These are phyloP conservation scores for Epichloe sibirici DNA, from an alignment of 2,329 filamentous ascomycete species.

Conservation along the genomic window DNA sequence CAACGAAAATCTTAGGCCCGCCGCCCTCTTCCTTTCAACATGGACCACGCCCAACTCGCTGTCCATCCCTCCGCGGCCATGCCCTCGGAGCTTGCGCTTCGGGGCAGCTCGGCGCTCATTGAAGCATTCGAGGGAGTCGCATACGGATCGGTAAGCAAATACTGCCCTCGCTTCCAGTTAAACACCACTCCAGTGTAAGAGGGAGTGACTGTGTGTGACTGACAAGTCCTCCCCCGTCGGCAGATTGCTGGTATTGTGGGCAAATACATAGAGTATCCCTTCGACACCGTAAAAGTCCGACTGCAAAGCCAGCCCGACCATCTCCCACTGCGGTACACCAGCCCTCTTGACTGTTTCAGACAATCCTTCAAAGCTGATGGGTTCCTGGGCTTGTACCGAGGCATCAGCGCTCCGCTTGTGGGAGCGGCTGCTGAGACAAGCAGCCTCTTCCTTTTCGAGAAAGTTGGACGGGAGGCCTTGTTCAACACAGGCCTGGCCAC, in stretches of 20 bases:
- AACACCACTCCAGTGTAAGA: background rate
- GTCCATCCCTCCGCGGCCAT: constrained; percentile 13
- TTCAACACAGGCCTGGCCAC: constrained; percentile 39
- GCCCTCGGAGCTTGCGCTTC: constrained; percentile 16
- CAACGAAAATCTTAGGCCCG: background rate
- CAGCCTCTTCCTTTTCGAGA: constrained; percentile 85
- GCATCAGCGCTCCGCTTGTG: constrained; percentile 80
- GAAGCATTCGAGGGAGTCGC: constrained; percentile 76
- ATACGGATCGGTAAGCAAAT: constrained; percentile 67
- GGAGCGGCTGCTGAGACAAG: constrained; percentile 89
- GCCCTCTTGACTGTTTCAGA: constrained; percentile 85
- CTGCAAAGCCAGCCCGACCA: constrained; percentile 90
- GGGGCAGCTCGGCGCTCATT: constrained; percentile 30
- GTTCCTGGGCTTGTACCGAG: constrained; percentile 73
- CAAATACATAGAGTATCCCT: constrained; percentile 96
- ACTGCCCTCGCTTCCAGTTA: background rate
- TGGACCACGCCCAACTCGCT: constrained; percentile 20
- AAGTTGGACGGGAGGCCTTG: constrained; percentile 55
- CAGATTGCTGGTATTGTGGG: constrained; percentile 75
- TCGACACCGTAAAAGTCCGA: constrained; percentile 96
- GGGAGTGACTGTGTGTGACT: background rate
- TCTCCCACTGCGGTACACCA: constrained; percentile 67
- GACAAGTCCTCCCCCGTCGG: background rate
- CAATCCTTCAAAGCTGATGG: constrained; percentile 74
- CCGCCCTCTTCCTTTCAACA: constrained; percentile 6